Conservation (phyloP, 768 basidiomycete species). For the Hypholoma fasciculare region DNA sequence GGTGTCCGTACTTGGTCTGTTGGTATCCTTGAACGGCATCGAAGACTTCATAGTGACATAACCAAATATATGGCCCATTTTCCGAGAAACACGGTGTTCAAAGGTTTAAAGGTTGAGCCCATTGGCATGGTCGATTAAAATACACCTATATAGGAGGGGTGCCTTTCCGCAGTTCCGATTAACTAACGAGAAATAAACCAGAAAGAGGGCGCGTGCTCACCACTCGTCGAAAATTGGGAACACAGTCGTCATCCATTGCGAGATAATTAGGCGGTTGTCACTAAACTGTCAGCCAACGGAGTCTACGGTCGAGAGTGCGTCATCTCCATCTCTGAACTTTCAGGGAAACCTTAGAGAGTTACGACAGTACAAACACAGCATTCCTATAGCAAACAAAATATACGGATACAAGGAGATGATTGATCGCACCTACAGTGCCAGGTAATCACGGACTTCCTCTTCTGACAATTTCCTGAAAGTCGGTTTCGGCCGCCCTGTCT, state of each 20-base stretch:
- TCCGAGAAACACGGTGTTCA: background rate
- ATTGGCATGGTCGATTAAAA: background rate
- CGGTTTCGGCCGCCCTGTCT: conserved; percentile 72
- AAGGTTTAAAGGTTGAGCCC: background rate
- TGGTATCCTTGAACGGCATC: background rate
- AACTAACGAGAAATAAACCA: background rate
- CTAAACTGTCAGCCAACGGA: background rate
- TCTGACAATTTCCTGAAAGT: conserved; percentile 95
- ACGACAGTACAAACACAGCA: conserved; percentile 16
- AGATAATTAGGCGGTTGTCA: background rate
- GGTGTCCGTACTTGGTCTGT: background rate
- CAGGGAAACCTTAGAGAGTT: background rate
- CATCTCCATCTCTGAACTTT: background rate
- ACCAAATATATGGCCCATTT: background rate
- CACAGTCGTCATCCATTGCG: background rate
- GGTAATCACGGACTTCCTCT: conserved; percentile 96
- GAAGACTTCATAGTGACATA: background rate
- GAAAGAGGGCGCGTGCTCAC: background rate
- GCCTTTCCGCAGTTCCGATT: background rate
- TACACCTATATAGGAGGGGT: background rate
- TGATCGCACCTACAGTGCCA: conserved; percentile 63
- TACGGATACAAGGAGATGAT: conserved; percentile 22
- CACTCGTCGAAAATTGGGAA: background rate
- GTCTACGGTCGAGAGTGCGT: background rate
- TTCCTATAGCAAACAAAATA: conserved; percentile 15